phyloP scores from a whole-genome alignment of 192 early-diverging fungal species.

The Coemansia guatemalensis region DNA sequence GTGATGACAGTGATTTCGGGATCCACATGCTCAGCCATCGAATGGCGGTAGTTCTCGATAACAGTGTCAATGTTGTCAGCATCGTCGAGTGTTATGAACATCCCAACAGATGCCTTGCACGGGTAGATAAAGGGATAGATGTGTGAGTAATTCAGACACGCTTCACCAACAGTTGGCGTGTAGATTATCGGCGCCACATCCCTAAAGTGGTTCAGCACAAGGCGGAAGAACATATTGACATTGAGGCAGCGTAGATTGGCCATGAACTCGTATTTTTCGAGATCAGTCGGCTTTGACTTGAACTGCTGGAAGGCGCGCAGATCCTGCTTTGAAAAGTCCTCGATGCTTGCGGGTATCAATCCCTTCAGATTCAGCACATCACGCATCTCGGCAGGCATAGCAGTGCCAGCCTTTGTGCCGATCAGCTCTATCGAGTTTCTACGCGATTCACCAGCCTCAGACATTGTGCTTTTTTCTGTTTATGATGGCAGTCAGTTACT shows the following conservation, averaged over 20 bases:
- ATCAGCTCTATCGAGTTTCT: constrained; percentile 53
- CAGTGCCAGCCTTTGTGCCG: constrained; percentile 30
- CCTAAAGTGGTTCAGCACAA: constrained; percentile 75
- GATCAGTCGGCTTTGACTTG: constrained; percentile 58
- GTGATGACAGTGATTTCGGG: constrained; percentile 91
- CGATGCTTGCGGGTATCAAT: constrained; percentile 72
- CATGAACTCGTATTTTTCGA: constrained; percentile 84
- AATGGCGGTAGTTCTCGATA: constrained; percentile 74
- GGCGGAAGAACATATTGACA: constrained; percentile 77
- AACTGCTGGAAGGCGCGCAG: constrained; percentile 70
- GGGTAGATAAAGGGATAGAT: constrained; percentile 82
- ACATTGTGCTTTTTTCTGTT: not conserved
- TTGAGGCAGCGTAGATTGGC: constrained; percentile 75
- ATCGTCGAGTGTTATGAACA: constrained; percentile 78
- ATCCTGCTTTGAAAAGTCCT: constrained; percentile 70
- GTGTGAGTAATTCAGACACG: constrained; percentile 82
- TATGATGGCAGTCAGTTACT: too few relatives aligned
- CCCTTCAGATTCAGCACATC: constrained; percentile 62
- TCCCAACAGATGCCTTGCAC: constrained; percentile 72
- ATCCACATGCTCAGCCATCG: constrained; percentile 55
- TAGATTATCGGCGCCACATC: constrained; percentile 76
- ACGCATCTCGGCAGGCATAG: constrained; percentile 47
- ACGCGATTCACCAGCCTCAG: constrained; percentile 20
- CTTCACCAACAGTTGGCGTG: constrained; percentile 77
- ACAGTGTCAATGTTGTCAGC: constrained; percentile 70